Evolutionary conservation across 164 flowering plant genomes (phyloP).

Genomic region (Platanus orientalis): DNA sequence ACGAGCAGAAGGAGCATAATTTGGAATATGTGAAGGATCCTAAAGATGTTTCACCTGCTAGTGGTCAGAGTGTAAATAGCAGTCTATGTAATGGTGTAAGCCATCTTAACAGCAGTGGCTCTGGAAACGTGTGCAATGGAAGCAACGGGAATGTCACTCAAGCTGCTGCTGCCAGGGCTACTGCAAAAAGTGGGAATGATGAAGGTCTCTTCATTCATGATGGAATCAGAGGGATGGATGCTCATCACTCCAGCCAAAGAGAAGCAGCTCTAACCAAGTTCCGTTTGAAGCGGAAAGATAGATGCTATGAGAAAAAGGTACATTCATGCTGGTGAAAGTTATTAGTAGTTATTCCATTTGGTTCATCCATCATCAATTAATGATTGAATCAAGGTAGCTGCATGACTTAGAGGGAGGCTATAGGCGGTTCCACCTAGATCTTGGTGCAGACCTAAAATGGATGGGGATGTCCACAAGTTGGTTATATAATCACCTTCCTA

Average conservation of each 20-base stretch:
- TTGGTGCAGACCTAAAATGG: no score
- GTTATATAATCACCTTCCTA: no score
- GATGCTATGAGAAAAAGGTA: slow-evolving; percentile 95
- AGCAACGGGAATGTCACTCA: slow-evolving; percentile 41
- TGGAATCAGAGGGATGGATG: slow-evolving; percentile 18
- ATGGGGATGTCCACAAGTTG: no score
- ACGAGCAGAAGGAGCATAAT: slow-evolving; percentile 21
- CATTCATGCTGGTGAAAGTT: no score
- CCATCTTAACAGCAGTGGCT: slow-evolving; percentile 37
- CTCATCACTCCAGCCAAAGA: slow-evolving; percentile 53
- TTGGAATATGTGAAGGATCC: slow-evolving; percentile 37
- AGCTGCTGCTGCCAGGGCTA: slow-evolving; percentile 14
- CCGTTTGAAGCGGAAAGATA: slow-evolving; percentile 84
- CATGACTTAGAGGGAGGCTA: no score
- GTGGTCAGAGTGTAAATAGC: slow-evolving; percentile 57
- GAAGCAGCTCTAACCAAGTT: slow-evolving; percentile 88
- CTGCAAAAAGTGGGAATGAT: slow-evolving; percentile 42
- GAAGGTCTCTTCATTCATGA: slow-evolving; percentile 23
- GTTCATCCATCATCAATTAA: no score
- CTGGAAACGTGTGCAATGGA: slow-evolving; percentile 43
- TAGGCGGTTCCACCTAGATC: no score
- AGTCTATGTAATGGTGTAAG: slow-evolving; percentile 48
- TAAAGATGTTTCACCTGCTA: slow-evolving; percentile 35
- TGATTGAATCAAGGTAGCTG: no score
- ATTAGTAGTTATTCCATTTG: no score